These are phyloP conservation scores for Penicillium maclennaniae DNA, from an alignment of 495 filamentous ascomycete species.

Conservation along the genomic window DNA sequence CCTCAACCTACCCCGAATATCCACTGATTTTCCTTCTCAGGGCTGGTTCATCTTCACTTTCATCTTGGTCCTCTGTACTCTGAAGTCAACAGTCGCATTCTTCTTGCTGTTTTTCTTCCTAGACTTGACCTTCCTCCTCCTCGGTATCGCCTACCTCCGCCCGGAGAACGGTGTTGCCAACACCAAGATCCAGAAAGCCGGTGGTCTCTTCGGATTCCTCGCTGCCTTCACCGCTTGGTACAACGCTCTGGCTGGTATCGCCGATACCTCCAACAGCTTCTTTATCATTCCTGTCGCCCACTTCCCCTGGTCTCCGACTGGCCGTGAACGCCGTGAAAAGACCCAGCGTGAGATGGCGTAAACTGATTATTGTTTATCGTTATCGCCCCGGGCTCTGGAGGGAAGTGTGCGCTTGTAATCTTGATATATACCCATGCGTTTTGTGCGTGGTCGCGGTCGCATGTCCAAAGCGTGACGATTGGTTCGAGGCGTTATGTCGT, in stretches of 20 bases:
- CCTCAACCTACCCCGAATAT: background rate
- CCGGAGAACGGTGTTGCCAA: slow-evolving; percentile 40
- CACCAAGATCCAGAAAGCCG: slow-evolving; percentile 62
- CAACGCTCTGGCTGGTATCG: slow-evolving; percentile 93
- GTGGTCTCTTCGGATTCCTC: slow-evolving; percentile 82
- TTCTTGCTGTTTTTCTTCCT: slow-evolving; percentile 93
- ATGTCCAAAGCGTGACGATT: background rate
- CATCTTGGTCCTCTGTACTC: slow-evolving; percentile 80
- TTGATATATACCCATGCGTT: slow-evolving; percentile 36
- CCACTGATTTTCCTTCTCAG: slow-evolving; percentile 23
- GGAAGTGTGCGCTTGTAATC: slow-evolving; percentile 21
- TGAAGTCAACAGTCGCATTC: slow-evolving; percentile 93
- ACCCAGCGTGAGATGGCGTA: slow-evolving; percentile 40
- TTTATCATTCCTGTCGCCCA: slow-evolving; percentile 92
- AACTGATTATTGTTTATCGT: slow-evolving; percentile 1
- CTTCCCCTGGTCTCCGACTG: slow-evolving; percentile 96
- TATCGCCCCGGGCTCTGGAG: background rate
- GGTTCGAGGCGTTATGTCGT: slow-evolving; percentile 5
- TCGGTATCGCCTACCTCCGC: slow-evolving; percentile 69
- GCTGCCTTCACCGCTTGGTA: slow-evolving; percentile 95
- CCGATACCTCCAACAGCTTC: slow-evolving; percentile 85
- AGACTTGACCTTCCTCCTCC: slow-evolving; percentile 86
- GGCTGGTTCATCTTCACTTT: slow-evolving; percentile 99
- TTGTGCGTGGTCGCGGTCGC: slow-evolving; percentile 15
- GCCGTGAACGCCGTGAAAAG: slow-evolving; percentile 55